Evolutionary conservation across 768 basidiomycete genomes (phyloP).

Genomic region (Strobilomyces dryophilus): DNA sequence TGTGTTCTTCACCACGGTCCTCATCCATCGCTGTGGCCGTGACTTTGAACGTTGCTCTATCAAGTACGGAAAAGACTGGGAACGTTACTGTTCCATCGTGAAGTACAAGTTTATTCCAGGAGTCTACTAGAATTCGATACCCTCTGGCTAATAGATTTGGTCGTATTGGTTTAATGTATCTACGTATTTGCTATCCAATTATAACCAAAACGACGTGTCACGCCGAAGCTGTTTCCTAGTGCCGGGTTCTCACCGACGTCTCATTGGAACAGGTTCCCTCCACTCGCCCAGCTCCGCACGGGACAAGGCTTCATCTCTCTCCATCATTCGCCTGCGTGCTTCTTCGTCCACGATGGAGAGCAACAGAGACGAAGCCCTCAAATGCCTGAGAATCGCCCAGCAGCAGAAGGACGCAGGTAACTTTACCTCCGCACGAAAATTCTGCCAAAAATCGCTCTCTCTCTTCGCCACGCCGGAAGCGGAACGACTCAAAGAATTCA

Average conservation of each 20-base stretch:
- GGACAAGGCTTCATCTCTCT: slow-evolving; percentile 8
- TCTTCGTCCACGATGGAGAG: slow-evolving; percentile 55
- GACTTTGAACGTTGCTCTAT: slow-evolving; percentile 93
- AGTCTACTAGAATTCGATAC: slow-evolving; percentile 54
- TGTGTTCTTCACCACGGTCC: slow-evolving; percentile 90
- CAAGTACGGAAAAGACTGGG: slow-evolving; percentile 97
- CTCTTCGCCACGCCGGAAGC: slow-evolving; percentile 81
- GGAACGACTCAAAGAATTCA: slow-evolving; percentile 55
- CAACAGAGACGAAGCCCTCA: slow-evolving; percentile 87
- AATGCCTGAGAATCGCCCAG: slow-evolving; percentile 76
- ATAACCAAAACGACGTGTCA: slow-evolving; percentile 9
- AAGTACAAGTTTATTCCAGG: slow-evolving; percentile 89
- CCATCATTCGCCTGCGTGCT: slow-evolving; percentile 6
- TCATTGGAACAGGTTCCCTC: slow-evolving; percentile 2
- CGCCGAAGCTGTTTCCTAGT: slow-evolving; percentile 4
- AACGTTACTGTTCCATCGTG: slow-evolving; percentile 81
- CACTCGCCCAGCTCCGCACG: background rate
- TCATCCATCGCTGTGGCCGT: slow-evolving; percentile 85
- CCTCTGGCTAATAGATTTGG: slow-evolving; percentile 4
- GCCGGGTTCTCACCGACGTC: slow-evolving; percentile 24
- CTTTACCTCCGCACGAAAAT: slow-evolving; percentile 75
- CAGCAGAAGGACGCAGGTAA: slow-evolving; percentile 71
- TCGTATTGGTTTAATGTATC: background rate
- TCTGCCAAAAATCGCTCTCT: slow-evolving; percentile 82
- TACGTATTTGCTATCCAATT: background rate